These are phyloP conservation scores for Elsinoe australis DNA, from an alignment of 2,329 filamentous ascomycete genomes.

Conservation along the genomic window DNA sequence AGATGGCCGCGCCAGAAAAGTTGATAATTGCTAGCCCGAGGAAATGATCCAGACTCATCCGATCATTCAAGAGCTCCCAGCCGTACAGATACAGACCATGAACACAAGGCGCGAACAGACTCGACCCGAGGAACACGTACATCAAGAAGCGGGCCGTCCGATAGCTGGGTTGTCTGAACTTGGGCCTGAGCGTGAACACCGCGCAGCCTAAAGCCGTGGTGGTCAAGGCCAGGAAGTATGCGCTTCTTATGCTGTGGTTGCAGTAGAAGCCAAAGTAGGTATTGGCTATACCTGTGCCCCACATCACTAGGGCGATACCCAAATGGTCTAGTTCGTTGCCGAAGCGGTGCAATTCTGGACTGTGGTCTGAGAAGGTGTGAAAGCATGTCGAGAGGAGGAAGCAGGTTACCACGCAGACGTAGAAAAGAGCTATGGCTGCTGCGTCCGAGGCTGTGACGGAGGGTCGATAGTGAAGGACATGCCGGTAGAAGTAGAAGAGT, in stretches of 20 bases:
- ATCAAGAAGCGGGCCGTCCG: constrained; percentile 36
- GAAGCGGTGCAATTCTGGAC: constrained; percentile 61
- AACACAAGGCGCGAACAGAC: constrained; percentile 36
- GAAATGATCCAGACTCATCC: constrained; percentile 39
- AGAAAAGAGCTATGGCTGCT: constrained; percentile 34
- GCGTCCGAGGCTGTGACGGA: constrained; percentile 27
- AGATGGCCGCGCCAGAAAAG: constrained; percentile 33
- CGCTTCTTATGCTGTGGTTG: constrained; percentile 32
- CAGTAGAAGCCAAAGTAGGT: constrained; percentile 52
- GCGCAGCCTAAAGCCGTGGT: constrained; percentile 32
- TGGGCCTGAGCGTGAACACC: constrained; percentile 32
- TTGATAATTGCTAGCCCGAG: constrained; percentile 34
- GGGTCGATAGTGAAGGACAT: not conserved
- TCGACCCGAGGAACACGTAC: constrained; percentile 38
- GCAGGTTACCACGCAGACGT: constrained; percentile 33
- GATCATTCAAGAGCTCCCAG: constrained; percentile 29
- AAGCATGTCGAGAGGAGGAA: constrained; percentile 51
- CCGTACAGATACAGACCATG: constrained; percentile 31
- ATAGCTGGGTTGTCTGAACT: constrained; percentile 34
- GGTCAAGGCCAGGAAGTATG: constrained; percentile 24
- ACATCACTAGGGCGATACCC: constrained; percentile 79
- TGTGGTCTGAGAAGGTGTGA: constrained; percentile 76
- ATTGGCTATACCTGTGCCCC: constrained; percentile 76
- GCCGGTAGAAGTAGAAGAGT: constrained; percentile 25
- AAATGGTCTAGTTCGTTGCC: constrained; percentile 88